Base-by-base conservation (phyloP, 2,329 filamentous ascomycete species). In the Fusarium austroafricanum region DNA sequence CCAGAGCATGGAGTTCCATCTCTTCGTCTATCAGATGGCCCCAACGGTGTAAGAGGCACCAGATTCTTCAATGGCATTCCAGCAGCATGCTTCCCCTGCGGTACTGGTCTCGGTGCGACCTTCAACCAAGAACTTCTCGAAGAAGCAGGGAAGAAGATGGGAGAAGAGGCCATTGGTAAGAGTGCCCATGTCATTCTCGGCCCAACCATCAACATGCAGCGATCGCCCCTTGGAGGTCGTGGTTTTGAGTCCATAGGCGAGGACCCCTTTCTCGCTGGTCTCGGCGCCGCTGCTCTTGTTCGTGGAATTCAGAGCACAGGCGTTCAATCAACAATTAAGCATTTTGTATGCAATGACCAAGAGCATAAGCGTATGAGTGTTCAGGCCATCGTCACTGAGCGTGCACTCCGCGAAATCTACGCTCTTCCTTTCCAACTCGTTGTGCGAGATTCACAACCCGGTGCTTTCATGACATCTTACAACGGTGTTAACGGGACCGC, bases 41-140 rank as follows among this genome's bases (percentile, higher is more conserved):
- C 90, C 37, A 92, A 91, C 75, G 90, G 90, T 50, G 86, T 90
- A 33, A 83, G 90, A 67, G 90, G 89, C 50, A 88, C 86, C 45
- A 87, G 86, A 70, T 91, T 90, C 81, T 91, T 92, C 78, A 87
- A 89, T 68, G 87, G 89, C 52, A 79, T 83, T 31, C 82, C 81
- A 23, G 84, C 87, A 2, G 87, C 87, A n/a, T 89, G 87, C 71
- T 84, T 89, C 67, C 87, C 87, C 12, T 88, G 86, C 63, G 86
- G 86, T 21, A 87, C 86, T 0, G 84, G 81, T 2, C 79, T 89
- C 8, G 87, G 84, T 28, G 81, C 87, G 6, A 89, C 87, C 23
- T 89, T 86, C 74, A 87, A 89, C 75, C 76, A 79, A 29, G 75
- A 81, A 8, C 81, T 89, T 11, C 80, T 88, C 3, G 79, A 84